Evolutionary conservation across 1,284 basidiomycete species (phyloP).

Genomic region (Trichosporon inkin): DNA sequence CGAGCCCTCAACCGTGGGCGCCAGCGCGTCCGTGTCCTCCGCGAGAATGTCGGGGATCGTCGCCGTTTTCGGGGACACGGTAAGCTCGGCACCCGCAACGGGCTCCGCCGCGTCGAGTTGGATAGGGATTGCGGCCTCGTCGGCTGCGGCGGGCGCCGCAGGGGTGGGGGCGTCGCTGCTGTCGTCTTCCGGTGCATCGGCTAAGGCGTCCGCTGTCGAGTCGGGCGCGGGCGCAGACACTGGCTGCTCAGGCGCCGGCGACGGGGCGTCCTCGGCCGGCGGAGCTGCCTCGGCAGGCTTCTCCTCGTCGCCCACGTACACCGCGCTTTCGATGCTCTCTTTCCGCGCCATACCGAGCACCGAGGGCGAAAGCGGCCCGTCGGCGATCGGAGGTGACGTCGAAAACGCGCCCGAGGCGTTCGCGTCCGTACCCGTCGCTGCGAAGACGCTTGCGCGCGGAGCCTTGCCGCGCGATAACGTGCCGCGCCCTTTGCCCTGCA

Average conservation of each 20-base stretch:
- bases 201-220: not conserved
- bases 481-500: constrained; percentile 9
- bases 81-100: not conserved
- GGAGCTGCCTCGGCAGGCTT: not conserved
- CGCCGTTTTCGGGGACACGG: not conserved
- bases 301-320: constrained; percentile 13
- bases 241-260: not conserved
- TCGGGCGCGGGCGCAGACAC: not conserved
- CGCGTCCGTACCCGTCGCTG: not conserved
- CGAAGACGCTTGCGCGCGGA: constrained; percentile 13
- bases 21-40: not conserved
- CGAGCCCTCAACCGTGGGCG: not conserved
- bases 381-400: not conserved
- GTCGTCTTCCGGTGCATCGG: not conserved
- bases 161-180: not conserved
- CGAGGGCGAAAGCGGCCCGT: not conserved
- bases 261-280: not conserved
- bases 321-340: constrained; percentile 22
- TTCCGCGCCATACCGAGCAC: constrained; percentile 21
- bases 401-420: constrained; percentile 1
- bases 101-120: not conserved
- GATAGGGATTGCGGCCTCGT: not conserved
- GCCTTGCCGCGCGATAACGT: constrained; percentile 25
- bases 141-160: not conserved
- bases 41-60: constrained; percentile 1